Base-by-base conservation (phyloP, 495 filamentous ascomycete species). In the Pyronema omphalodes region DNA sequence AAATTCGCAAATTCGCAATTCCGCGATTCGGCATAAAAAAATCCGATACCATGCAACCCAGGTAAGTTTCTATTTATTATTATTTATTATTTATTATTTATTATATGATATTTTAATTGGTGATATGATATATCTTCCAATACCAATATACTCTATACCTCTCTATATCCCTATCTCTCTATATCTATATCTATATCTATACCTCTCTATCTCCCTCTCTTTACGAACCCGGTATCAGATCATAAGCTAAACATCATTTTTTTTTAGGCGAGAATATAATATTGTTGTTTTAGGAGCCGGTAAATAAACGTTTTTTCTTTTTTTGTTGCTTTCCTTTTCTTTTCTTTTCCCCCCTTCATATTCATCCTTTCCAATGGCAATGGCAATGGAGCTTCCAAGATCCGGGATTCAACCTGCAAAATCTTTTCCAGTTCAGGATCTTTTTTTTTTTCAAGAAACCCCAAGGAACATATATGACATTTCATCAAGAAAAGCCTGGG, bases 231-330 rank as follows among this genome's bases (percentile, higher is more conserved):
- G 3, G n/a, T 19, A 23, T 19, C 18, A 50, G 36, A n/a, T 47
- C 12, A 11, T 36, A 50, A 6, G 15, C 37, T 52, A 52, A 40
- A 41, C 14, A 14, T 33, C 17, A 52, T 18, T 6, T 7, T 39
- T 40, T n/a, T 40, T 52, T 37, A 84, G 81, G 69, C 77, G 81
- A 68, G 88, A 93, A 74, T 93, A 91, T 66, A 82, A 91, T 63
- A 88, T 93, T 67, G 87, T 93, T 59, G 86, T 94, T 49, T 71
- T 94, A 59, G 87, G 87, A 64, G 82, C 87, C 68, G 86, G 84
- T 86, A 69, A 65, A 79, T 59, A 29, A 29, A 5, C 50, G 34
- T 37, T 14, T 36, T 12, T 36, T 3, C 45, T 51, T 44, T 8
- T 4, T 39, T 17, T 51, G 49, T 54, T 36, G 23, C 19, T 29